Base-by-base conservation (phyloP, 768 basidiomycete species). In the Boletus sensibilis region DNA sequence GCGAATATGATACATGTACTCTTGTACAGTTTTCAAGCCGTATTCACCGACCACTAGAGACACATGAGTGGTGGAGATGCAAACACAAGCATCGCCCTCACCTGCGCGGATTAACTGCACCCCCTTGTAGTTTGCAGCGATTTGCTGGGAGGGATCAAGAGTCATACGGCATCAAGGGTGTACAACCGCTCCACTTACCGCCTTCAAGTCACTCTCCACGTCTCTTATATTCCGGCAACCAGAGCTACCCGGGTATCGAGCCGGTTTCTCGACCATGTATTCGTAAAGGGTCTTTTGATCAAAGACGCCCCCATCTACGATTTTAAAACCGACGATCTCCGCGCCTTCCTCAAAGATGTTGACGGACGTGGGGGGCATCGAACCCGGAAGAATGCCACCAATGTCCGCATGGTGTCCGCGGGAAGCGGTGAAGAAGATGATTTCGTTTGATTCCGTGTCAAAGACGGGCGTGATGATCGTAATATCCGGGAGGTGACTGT, bases 381-480 rank as follows among this genome's bases (percentile, higher is more conserved):
- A 94, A 1, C 92, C 93, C 7, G 94, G 92, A 3, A 93, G 78
- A 59, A 96, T 94, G 0, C 94, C 94, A 2, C 94, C 93, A 58
- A 94, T 90, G 74, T 96, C 94, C 5, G 93, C 92, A 72, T 97
- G 94, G 69, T 98, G 94, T 0, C 92, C 94, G 50, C 95, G 82
- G 13, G 93, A 94, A 14, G 94, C 95, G 9, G 93, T 94, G 66
- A 93, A 94, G 76, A 94, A 94, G 52, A 94, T 91, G 65, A 94
- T 92, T 62, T 91, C 81, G 16, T 80, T 74, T 21, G 79, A 74
- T 16, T 78, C 64, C 53, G 84, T 76, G 58, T 78, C 75, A 73
- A 98, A 97, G 23, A 96, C 94, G 18, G 95, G 95, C 0, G 90
- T 93, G 71, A 97, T 95, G 65, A 95, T 81, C 8, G 95, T 98